Conservation (phyloP, 2,329 filamentous ascomycete species). For the Chaetomium globosum region DNA sequence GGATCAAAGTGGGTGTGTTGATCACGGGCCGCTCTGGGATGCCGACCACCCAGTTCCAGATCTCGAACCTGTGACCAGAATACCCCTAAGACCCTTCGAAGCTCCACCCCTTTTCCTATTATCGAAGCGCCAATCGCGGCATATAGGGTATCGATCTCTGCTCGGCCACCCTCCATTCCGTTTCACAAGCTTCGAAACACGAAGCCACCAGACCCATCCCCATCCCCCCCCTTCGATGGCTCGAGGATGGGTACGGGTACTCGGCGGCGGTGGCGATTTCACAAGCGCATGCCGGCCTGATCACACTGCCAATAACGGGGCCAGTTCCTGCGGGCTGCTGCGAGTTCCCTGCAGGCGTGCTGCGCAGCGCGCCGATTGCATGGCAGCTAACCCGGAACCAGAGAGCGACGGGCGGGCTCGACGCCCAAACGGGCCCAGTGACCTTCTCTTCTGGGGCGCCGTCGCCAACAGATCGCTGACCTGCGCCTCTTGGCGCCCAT, state of each 20-base stretch:
- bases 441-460: neutral
- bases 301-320: conserved; percentile 11
- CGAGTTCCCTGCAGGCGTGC: conserved; percentile 4
- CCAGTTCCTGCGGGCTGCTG: conserved; percentile 13
- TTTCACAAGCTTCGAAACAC: neutral
- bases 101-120: neutral
- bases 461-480: conserved; percentile 1
- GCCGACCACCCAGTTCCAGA: conserved; percentile 11
- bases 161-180: neutral
- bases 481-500: conserved; percentile 8
- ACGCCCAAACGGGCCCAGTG: conserved; percentile 1
- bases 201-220: neutral
- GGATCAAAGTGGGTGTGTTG: conserved; percentile 23
- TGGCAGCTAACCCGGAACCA: conserved; percentile 20
- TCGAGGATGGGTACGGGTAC: neutral
- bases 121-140: neutral
- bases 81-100: neutral
- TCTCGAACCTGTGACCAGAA: conserved; percentile 9
- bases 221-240: too few relatives aligned
- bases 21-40: conserved; percentile 22
- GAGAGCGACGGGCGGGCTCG: neutral
- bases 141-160: neutral
- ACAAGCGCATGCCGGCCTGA: conserved; percentile 17
- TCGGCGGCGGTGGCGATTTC: conserved; percentile 3
- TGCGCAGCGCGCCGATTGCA: conserved; percentile 21